Conservation (phyloP, 371 early-diverging fungal genomes). For the Funneliformis caledonium region DNA sequence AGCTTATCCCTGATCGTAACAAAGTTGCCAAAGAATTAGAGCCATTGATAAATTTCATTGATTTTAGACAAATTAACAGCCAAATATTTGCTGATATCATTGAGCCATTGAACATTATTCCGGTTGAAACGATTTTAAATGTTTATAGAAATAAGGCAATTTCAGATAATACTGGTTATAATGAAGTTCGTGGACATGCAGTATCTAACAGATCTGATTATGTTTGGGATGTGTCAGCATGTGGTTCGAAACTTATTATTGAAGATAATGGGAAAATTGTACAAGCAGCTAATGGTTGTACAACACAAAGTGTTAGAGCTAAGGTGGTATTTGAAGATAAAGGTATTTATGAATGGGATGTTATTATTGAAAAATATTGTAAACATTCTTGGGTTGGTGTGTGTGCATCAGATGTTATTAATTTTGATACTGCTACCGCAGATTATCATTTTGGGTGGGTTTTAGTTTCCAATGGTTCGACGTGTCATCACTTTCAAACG, state of each 20-base stretch:
- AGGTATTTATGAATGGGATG: background rate
- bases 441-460: constrained; percentile 27
- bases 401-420: background rate
- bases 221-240: background rate
- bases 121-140: no score
- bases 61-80: background rate
- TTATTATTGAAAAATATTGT: background rate
- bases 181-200: background rate
- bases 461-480: background rate
- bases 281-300: background rate
- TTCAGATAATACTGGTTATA: no score
- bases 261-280: background rate
- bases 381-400: background rate
- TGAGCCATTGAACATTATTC: constrained; percentile 18
- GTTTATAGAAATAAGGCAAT: background rate
- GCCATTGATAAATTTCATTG: background rate
- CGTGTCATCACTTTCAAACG: no score
- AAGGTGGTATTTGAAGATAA: background rate
- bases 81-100: background rate
- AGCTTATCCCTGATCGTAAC: no score
- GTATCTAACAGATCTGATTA: background rate
- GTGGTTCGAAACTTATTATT: background rate
- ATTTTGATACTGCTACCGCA: no score
- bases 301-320: background rate
- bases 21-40: no score